Conservation (phyloP, 805 yeast genomes). For the Kodamaea fukazawae region DNA sequence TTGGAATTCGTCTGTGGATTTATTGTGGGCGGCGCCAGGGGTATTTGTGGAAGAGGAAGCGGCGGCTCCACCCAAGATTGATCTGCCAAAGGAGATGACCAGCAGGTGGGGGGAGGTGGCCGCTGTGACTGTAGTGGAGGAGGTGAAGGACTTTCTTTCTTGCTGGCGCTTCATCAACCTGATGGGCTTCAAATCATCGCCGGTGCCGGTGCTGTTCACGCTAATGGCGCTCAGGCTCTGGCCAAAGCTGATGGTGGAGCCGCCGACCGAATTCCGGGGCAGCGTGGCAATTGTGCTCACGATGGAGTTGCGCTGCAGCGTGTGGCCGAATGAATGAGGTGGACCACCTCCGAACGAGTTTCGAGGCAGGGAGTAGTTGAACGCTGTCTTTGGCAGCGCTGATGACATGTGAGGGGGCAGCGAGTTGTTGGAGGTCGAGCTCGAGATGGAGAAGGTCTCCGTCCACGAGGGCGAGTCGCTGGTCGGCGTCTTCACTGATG, state of each 20-base stretch:
- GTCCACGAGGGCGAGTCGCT: too few species aligned
- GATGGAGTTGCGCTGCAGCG: too few species aligned
- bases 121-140: neutral
- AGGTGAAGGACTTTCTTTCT: constrained; percentile 8
- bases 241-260: constrained; percentile 2
- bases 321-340: too few species aligned
- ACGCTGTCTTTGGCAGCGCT: too few species aligned
- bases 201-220: constrained; percentile 2
- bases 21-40: constrained; percentile 3
- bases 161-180: constrained; percentile 26
- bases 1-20: constrained; percentile 29
- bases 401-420: too few species aligned
- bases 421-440: too few species aligned
- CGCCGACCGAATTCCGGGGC: neutral
- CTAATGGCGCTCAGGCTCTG: constrained; percentile 3
- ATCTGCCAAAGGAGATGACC: constrained; percentile 3
- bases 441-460: too few species aligned
- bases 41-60: neutral
- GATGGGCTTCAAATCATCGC: constrained; percentile 23
- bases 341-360: too few species aligned
- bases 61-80: neutral
- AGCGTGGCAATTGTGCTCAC: neutral
- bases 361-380: too few species aligned
- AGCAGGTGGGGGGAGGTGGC: constrained; percentile 3
- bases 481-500: too few species aligned